Percentiles rank a stretch among this genome's conserved stretches.
Conservation (phyloP, 73 alveolate species). For the Symbiodinium natans region DNA sequence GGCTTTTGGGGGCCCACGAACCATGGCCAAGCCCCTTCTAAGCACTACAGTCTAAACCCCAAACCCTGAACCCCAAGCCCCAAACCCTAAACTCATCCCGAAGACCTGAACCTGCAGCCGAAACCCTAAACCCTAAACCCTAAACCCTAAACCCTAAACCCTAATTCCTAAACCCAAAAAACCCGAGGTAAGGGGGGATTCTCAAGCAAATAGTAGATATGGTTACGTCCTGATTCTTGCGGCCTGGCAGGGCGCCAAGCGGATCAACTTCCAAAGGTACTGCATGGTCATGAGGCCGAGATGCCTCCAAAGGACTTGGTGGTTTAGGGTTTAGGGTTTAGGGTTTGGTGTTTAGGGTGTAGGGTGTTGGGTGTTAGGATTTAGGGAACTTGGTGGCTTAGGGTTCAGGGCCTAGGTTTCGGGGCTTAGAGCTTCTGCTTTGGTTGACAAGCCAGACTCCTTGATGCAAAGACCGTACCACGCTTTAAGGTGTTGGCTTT, state of each 20-base stretch:
- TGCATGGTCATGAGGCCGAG: slow-evolving; percentile 90
- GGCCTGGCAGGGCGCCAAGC: slow-evolving; percentile 42
- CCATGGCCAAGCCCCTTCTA: too few species aligned
- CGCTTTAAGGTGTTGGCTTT: neutral
- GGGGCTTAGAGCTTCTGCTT: neutral
- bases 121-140: neutral
- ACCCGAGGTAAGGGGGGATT: too few species aligned
- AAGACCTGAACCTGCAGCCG: too few species aligned
- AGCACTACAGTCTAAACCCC: too few species aligned
- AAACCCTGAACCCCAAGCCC: too few species aligned
- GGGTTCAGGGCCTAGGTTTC: neutral
- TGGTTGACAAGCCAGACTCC: neutral
- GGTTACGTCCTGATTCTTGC: too few species aligned
- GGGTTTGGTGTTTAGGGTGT: neutral
- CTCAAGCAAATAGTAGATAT: too few species aligned
- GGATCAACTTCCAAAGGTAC: slow-evolving; percentile 82
- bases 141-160: neutral
- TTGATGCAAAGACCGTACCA: neutral
- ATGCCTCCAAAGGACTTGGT: neutral
- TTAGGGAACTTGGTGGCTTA: neutral
- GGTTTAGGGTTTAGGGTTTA: neutral
- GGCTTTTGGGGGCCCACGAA: too few species aligned
- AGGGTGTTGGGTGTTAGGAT: neutral
- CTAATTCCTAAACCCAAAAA: neutral
- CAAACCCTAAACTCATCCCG: too few species aligned